A percentile compares a stretch with the other conserved stretches of the same genome.
Conservation (phyloP, 73 alveolate genomes). For the Halteria grandinella region DNA sequence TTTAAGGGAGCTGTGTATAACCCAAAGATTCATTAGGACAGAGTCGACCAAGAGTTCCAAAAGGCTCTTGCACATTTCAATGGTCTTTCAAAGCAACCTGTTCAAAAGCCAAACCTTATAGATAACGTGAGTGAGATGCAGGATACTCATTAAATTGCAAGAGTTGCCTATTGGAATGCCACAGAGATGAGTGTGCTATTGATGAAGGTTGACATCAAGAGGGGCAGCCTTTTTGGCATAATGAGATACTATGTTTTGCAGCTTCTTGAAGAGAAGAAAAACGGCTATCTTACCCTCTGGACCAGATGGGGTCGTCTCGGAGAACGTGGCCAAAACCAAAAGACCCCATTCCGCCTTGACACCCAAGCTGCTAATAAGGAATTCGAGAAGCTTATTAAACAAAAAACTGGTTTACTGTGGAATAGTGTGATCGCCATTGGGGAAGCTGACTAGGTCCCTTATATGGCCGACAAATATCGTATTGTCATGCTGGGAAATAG, state of each 20-base stretch:
- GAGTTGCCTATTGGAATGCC: too few species aligned
- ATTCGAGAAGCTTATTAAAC: constrained; percentile 82
- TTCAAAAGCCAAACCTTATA: background rate
- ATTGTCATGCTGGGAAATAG: too few species aligned
- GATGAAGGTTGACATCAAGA: constrained; percentile 14
- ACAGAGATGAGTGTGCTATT: background rate
- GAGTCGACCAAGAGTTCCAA: constrained; percentile 9
- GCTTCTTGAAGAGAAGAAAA: constrained; percentile 15
- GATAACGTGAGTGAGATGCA: constrained; percentile 9
- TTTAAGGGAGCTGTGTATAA: too few species aligned
- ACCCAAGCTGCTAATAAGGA: constrained; percentile 88
- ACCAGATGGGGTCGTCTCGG: constrained; percentile 98
- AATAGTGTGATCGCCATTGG: too few species aligned
- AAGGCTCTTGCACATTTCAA: background rate
- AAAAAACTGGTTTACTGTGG: constrained; percentile 84
- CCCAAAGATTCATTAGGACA: background rate
- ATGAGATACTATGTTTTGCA: constrained; percentile 20
- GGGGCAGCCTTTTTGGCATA: background rate
- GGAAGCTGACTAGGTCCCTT: too few species aligned
- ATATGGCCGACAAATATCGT: too few species aligned
- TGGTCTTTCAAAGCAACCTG: background rate
- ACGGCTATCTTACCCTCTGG: constrained; percentile 65
- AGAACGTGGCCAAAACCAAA: constrained; percentile 91
- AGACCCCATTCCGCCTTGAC: constrained; percentile 86
- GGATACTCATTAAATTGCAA: constrained; percentile 12